phyloP scores from a whole-genome alignment of 2,329 filamentous ascomycete genomes.

The Colletotrichum sublineola region DNA sequence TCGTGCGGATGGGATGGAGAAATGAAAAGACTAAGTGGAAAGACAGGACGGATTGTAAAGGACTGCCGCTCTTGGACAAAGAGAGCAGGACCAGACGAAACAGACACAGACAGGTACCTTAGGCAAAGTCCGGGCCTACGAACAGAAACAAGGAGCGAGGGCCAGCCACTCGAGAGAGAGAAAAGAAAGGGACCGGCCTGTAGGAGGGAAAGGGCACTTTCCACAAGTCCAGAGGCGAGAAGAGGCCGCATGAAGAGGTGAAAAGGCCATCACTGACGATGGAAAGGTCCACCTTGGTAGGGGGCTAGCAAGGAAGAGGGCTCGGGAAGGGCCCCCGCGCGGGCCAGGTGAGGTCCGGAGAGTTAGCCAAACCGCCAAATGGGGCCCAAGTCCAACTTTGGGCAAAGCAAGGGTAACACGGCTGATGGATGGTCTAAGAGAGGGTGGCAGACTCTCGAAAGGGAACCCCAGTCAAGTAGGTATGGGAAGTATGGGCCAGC shows the following conservation, averaged over 20 bases:
- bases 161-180: constrained; percentile 50
- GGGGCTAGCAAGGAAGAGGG: constrained; percentile 39
- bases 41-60: constrained; percentile 36
- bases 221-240: constrained; percentile 25
- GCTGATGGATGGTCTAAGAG: constrained; percentile 25
- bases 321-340: constrained; percentile 47
- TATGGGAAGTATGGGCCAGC: constrained; percentile 34
- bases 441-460: constrained; percentile 12
- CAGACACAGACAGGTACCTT: constrained; percentile 49
- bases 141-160: constrained; percentile 52
- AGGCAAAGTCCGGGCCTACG: constrained; percentile 48
- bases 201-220: constrained; percentile 32
- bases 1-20: constrained; percentile 45
- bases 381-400: constrained; percentile 42
- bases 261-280: constrained; percentile 41
- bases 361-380: constrained; percentile 47
- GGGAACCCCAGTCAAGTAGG: constrained; percentile 43
- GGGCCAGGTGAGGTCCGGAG: constrained; percentile 50
- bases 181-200: constrained; percentile 44
- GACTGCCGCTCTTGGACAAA: constrained; percentile 40
- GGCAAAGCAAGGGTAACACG: constrained; percentile 36
- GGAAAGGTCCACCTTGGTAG: constrained; percentile 36
- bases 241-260: constrained; percentile 40
- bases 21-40: constrained; percentile 45
- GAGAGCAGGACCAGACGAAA: constrained; percentile 60